Base-by-base conservation (phyloP, 345 rosid species). In the Carallia pectinifolia region DNA sequence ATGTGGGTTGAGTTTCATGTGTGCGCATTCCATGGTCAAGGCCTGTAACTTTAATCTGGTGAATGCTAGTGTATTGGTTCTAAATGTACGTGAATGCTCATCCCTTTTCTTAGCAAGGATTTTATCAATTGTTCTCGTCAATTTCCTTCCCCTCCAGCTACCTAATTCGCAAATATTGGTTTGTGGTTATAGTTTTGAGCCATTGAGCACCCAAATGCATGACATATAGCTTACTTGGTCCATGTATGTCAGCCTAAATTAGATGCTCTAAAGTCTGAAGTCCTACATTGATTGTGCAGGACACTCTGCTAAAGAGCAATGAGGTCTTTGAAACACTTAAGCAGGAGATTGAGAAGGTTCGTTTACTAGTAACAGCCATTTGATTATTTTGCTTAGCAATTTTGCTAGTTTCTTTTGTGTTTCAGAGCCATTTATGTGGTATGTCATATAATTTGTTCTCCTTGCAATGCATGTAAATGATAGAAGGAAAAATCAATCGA, bases 301-400 rank as follows among this genome's bases (percentile, higher is more conserved):
- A 87, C n/a, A 97, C 96, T 6, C 78, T 94, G 83, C 70, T 83
- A 74, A 88, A 93, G 87, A 93, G 98, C 85, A 93, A 93, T 10
- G 94, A 90, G 72, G 98, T 93, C 65, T 90, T 93, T 71, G 97
- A 87, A 80, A 91, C 97, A 78, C 91, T 91, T 80, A 91, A 87
- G 86, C 88, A 87, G 82, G 97, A 94, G 82, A 94, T 89, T 70
- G 98, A 94, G 69, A 88, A 87, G 95, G 97, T 94, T 71, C 17
- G 33, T 68, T 53, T 69, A 37, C 19, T 47, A 10, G 16, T 44
- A 12, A 12, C 50, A 44, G 50, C 16, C 50, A 44, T 44, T 44
- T 44, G 10, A 44, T 44, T 12, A 44, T 44, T 44, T 44, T 12
- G 16, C 4, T 44, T 44, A 44, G 50, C 50, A 44, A 44, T 44